Evolutionary conservation across 2,329 filamentous ascomycete species (phyloP).

Genomic region (Nemania sp.): DNA sequence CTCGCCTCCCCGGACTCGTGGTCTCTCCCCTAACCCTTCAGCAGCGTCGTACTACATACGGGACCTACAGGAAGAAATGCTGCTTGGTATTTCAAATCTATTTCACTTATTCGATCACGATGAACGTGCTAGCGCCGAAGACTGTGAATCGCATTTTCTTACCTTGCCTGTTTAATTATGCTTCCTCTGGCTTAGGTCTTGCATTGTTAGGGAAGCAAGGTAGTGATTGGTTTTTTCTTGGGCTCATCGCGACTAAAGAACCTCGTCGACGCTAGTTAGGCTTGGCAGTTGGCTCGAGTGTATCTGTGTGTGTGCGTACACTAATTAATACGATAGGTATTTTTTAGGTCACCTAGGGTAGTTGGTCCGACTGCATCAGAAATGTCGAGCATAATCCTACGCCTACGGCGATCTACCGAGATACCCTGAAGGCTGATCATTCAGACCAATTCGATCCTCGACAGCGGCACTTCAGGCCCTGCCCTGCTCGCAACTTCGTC

Average conservation of each 20-base stretch:
- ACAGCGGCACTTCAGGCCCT: conserved; percentile 1
- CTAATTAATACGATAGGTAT: too few species aligned
- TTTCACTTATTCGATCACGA: background rate
- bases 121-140: too few species aligned
- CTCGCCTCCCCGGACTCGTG: background rate
- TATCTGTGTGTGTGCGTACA: background rate
- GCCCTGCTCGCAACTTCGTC: background rate
- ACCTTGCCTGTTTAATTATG: too few species aligned
- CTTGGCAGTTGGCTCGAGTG: conserved; percentile 7
- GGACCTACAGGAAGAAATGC: background rate
- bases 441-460: background rate
- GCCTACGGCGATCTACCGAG: conserved; percentile 5
- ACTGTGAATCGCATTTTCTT: too few species aligned
- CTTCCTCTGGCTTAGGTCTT: background rate
- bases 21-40: conserved; percentile 15
- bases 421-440: conserved; percentile 1
- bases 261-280: background rate
- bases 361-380: background rate
- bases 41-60: conserved; percentile 10
- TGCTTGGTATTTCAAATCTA: conserved; percentile 9
- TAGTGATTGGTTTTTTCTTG: background rate
- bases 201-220: background rate
- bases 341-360: too few species aligned
- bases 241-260: background rate
- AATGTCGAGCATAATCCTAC: conserved; percentile 17